A percentile compares a stretch with the other conserved stretches of the same genome.
Conservation (phyloP, 2,329 filamentous ascomycete genomes). For the Aspergillus intermedius region DNA sequence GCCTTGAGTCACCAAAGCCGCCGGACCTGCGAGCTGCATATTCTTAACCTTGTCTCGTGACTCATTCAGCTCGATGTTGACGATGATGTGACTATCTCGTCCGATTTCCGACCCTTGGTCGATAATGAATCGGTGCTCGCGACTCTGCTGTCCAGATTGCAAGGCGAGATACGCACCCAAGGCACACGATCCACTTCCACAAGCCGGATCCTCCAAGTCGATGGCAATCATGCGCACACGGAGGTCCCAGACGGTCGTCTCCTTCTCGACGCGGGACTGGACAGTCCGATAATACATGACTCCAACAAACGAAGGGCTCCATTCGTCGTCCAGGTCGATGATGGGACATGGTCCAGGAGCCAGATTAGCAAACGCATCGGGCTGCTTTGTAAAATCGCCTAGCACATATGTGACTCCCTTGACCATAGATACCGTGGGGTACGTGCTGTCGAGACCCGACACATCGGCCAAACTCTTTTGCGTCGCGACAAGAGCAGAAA, state of each 20-base stretch:
- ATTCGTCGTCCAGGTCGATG: slow-evolving; percentile 20
- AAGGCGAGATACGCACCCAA: slow-evolving; percentile 48
- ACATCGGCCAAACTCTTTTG: slow-evolving; percentile 1
- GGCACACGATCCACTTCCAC: slow-evolving; percentile 53
- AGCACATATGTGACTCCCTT: slow-evolving; percentile 56
- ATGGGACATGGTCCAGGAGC: slow-evolving; percentile 14
- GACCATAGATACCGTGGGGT: slow-evolving; percentile 57
- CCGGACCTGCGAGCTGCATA: slow-evolving; percentile 6
- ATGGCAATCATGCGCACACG: slow-evolving; percentile 24
- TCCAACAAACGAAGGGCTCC: slow-evolving; percentile 22
- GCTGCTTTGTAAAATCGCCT: slow-evolving; percentile 17
- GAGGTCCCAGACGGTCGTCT: slow-evolving; percentile 15
- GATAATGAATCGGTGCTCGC: slow-evolving; percentile 44
- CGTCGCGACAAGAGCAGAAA: slow-evolving; percentile 12
- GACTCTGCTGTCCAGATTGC: slow-evolving; percentile 18
- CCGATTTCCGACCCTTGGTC: slow-evolving; percentile 59
- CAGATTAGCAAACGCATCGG: slow-evolving; percentile 14
- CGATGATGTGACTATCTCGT: slow-evolving; percentile 26
- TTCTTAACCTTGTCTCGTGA: slow-evolving; percentile 13
- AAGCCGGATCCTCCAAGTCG: slow-evolving; percentile 54
- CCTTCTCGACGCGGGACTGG: slow-evolving; percentile 8
- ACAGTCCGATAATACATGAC: slow-evolving; percentile 22
- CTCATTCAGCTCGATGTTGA: slow-evolving; percentile 11
- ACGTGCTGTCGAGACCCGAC: slow-evolving; percentile 11
- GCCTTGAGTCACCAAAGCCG: slow-evolving; percentile 7